A percentile compares a stretch with the other conserved stretches of the same genome.
Evolutionary conservation across 306 rosid species (phyloP).

Genomic region (Glycyrrhiza uralensis): DNA sequence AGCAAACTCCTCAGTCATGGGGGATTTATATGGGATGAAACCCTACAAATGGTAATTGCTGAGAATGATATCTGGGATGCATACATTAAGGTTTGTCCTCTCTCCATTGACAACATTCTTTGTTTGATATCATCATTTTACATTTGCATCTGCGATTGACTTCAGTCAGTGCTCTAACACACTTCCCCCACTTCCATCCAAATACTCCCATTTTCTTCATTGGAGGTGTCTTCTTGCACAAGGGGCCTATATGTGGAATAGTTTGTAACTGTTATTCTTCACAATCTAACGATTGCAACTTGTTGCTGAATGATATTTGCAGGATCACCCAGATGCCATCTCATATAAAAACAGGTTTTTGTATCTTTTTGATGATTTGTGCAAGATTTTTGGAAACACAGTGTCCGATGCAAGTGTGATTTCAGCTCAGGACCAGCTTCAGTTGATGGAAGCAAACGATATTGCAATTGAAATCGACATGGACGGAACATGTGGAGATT

Average conservation of each 20-base stretch:
- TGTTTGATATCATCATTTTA: neutral
- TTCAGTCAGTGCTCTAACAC: neutral
- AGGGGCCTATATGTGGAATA: neutral
- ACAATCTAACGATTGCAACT: neutral
- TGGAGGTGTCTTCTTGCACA: neutral
- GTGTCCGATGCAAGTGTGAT: constrained; percentile 29
- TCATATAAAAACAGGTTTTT: constrained; percentile 47
- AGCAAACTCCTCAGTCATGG: constrained; percentile 41
- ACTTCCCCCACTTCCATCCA: neutral
- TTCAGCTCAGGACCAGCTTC: constrained; percentile 24
- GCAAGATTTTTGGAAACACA: constrained; percentile 49
- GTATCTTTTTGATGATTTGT: constrained; percentile 37
- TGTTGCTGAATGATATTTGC: constrained; percentile 34
- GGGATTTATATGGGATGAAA: constrained; percentile 69
- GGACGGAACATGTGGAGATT: constrained; percentile 32
- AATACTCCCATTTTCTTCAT: no score
- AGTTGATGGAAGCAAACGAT: constrained; percentile 18
- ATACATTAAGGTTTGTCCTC: constrained; percentile 51
- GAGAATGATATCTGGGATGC: constrained; percentile 60
- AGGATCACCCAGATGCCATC: constrained; percentile 61
- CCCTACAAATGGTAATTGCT: constrained; percentile 49
- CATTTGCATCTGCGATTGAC: neutral
- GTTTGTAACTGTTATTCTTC: neutral
- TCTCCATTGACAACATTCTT: constrained; percentile 7
- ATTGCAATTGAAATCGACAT: constrained; percentile 30